Percentiles rank a stretch among this genome's conserved stretches.
Evolutionary conservation across 805 yeast genomes (phyloP).

Genomic region (Metschnikowia kofuensis): DNA sequence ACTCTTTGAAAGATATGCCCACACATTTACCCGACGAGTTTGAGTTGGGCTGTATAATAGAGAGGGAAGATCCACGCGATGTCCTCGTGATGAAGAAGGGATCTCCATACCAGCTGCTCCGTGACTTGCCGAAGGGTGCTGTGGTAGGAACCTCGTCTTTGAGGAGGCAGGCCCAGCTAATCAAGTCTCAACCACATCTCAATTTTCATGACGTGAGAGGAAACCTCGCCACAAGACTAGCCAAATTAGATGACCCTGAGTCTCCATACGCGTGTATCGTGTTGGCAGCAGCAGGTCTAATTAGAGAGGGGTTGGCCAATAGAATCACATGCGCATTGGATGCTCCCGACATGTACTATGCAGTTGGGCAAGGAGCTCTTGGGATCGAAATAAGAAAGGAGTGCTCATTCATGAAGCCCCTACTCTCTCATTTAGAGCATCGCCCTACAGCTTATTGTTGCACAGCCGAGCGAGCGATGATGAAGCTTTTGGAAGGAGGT

Average conservation of each 20-base stretch:
- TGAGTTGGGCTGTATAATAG: conserved; percentile 80
- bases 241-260: conserved; percentile 72
- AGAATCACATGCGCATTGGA: conserved; percentile 73
- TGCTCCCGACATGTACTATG: conserved; percentile 82
- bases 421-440: conserved; percentile 67
- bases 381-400: conserved; percentile 83
- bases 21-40: conserved; percentile 87
- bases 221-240: conserved; percentile 67
- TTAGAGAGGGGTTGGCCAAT: conserved; percentile 65
- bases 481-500: conserved; percentile 93
- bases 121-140: conserved; percentile 79
- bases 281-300: conserved; percentile 89
- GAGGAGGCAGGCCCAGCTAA: conserved; percentile 87
- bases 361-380: conserved; percentile 98
- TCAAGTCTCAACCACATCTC: conserved; percentile 73
- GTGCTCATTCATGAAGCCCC: conserved; percentile 55
- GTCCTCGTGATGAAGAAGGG: conserved; percentile 74
- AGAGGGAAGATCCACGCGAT: conserved; percentile 91
- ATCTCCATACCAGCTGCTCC: conserved; percentile 59
- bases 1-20: conserved; percentile 91
- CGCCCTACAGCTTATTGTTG: conserved; percentile 68
- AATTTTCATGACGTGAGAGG: conserved; percentile 86
- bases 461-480: conserved; percentile 80
- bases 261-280: conserved; percentile 70
- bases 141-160: conserved; percentile 94